A percentile compares a stretch with the other conserved stretches of the same genome.
Conservation (phyloP, 805 yeast genomes). For the Metschnikowia lochheadii region DNA sequence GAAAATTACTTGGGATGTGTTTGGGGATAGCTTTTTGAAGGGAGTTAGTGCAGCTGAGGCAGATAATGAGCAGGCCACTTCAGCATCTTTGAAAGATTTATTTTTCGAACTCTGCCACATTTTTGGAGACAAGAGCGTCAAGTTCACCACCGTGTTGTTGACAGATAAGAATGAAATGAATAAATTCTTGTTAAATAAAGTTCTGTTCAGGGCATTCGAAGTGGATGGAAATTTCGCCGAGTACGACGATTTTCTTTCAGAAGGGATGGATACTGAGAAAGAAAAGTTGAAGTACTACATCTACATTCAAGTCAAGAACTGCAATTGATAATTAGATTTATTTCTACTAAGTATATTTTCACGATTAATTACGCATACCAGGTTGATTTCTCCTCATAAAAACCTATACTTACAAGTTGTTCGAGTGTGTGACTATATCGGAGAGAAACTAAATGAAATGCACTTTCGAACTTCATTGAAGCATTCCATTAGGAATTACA, state of each 20-base stretch:
- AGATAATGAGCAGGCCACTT: not conserved
- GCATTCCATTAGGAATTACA: too few species aligned
- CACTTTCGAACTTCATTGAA: too few species aligned
- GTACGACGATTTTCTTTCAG: conserved; percentile 20
- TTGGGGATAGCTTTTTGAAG: not conserved
- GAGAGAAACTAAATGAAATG: too few species aligned
- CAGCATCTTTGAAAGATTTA: conserved; percentile 7
- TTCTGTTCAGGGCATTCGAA: conserved; percentile 26
- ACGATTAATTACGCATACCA: too few species aligned
- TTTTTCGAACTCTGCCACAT: conserved; percentile 21
- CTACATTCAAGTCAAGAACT: conserved; percentile 25
- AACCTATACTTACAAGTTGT: too few species aligned
- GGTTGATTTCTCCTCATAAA: too few species aligned
- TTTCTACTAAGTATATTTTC: too few species aligned
- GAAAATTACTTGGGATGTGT: conserved; percentile 1
- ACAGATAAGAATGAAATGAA: conserved; percentile 29
- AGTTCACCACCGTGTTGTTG: conserved; percentile 27
- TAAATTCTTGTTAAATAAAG: conserved; percentile 25
- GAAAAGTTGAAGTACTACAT: conserved; percentile 21
- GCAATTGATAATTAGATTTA: not conserved
- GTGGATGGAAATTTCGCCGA: conserved; percentile 29
- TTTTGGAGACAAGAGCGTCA: conserved; percentile 35
- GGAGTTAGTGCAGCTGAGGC: not conserved
- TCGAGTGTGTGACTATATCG: too few species aligned
- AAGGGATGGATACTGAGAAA: conserved; percentile 12